Base-by-base conservation (phyloP, 345 rosid genomes). In the Lepidium africanum region DNA sequence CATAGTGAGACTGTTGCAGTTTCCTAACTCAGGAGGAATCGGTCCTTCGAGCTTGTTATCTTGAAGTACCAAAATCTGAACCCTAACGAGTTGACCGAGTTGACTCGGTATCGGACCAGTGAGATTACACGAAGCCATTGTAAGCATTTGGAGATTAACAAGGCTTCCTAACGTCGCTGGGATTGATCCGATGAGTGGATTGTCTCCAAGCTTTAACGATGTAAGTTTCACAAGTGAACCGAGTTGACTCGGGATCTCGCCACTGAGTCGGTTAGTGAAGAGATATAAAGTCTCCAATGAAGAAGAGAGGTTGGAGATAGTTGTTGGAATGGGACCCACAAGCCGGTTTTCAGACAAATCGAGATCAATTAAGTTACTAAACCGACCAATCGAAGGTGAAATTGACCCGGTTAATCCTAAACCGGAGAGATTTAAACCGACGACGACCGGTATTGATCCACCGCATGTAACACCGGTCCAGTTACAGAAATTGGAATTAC, bases 391-490 rank as follows among this genome's bases (percentile, higher is more conserved):
- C 55, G 81, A 76, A 0, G 27, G 71, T 3, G 93, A 77, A 40
- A 92, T 78, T 40, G 81, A 77, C 21, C 96, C 96, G 11, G 93
- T 86, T 41, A 92, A 68, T n/a, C 74, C 81, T 7, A 84, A 80
- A 66, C 78, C 58, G 5, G 97, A 78, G 59, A 92, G 79, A 76
- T 86, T 90, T 79, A 92, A 74, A 37, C 81, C 81, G 41, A 81
- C 62, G 59, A 83, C 79, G 15, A 47, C 72, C 21, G 57, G 61
- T 21, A 35, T 7, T 55, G 69, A 76, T 67, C 86, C 86, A 72
- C 90, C 80, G 78, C 98, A 90, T n/a, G 78, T 59, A 25, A 92
- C 53, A 17, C 98, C 90, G 48, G 73, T 71, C 96, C 97, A 92
- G 64, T 74, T 81, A 72, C 93, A 90, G 21, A 82, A 9, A 42